These are phyloP conservation scores for Penstemon newberryi DNA, from an alignment of 257 asterid genomes.

Conservation along the genomic window DNA sequence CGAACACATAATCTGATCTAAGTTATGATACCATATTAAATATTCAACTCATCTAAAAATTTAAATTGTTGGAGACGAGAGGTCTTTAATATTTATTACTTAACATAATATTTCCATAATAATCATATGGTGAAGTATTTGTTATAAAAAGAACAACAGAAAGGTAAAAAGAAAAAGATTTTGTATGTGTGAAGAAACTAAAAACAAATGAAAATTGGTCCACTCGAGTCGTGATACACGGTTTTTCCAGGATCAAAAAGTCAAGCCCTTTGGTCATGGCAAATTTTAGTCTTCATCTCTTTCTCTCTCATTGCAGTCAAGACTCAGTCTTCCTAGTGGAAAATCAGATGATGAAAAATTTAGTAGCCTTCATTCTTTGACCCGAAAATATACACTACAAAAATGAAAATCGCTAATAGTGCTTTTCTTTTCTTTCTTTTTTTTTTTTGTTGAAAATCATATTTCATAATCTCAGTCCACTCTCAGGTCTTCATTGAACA, in stretches of 20 bases:
- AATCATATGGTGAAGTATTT: too few relatives aligned
- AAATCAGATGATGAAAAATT: conserved; percentile 9
- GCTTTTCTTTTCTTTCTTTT: too few relatives aligned
- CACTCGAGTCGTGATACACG: not conserved
- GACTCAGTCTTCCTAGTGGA: too few relatives aligned
- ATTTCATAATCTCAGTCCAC: conserved; percentile 29
- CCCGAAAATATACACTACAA: conserved; percentile 28
- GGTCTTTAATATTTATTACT: too few relatives aligned
- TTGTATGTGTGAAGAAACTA: not conserved
- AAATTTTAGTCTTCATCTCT: not conserved
- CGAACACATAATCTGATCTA: too few relatives aligned
- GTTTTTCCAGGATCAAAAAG: not conserved
- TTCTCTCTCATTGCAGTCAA: not conserved
- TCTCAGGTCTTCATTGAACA: conserved; percentile 31
- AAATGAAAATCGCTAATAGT: not conserved
- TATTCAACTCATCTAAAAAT: too few relatives aligned
- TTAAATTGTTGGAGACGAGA: too few relatives aligned
- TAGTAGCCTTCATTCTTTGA: conserved; percentile 29
- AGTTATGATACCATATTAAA: too few relatives aligned
- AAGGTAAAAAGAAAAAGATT: too few relatives aligned
- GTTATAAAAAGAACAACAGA: too few relatives aligned
- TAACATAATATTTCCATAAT: too few relatives aligned
- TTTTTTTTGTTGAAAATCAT: not conserved
- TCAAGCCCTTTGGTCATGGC: conserved; percentile 27
- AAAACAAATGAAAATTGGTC: not conserved